Base-by-base conservation (phyloP, 768 basidiomycete genomes). In the Panellus pusillus region DNA sequence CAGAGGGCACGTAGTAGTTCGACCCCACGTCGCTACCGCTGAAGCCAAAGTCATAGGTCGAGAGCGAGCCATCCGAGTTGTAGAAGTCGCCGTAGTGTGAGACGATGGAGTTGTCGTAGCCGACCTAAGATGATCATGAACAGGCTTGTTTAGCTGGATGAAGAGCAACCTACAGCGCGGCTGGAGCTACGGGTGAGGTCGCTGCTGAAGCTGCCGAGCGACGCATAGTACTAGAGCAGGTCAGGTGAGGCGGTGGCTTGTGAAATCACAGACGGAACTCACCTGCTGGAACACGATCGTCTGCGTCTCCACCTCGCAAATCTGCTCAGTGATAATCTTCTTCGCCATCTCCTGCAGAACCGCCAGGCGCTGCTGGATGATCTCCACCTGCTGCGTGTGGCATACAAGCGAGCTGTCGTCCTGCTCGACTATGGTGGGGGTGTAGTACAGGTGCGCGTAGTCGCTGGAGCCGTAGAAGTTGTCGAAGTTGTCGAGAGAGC, bases 301-400 rank as follows among this genome's bases (percentile, higher is more conserved):
- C 57, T 74, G 73, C 11, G 69, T 67, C 53, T 73, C 70, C 20
- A 73, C 70, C 20, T 72, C 70, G 63, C 71, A 73, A 52, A 70
- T 58, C 50, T 65, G 66, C 50, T 70, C 62, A 7, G 64, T 60
- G 57, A 72, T 68, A 39, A 70, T 62, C 47, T 61, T 63, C 62
- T 72, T 74, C 14, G 70, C 66, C 54, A 70, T 63, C 62, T 73
- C 72, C 55, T 70, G 67, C 50, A 73, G 39, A 44, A 73, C 66
- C 40, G 63, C 62, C 37, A 73, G 63, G 31, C 67, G 65, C 47
- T 73, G 71, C 50, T 72, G 70, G 51, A 71, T 64, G 42, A 70
- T 63, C 46, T 63, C 61, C 18, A 70, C 57, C 15, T 61, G 56
- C 50, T 68, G 58, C 9, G 65, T 54, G 42, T 68, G 65, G 63